Evolutionary conservation across 176 grass and related monocot genomes (phyloP), one percentile per base, ranked within the genome.

Genomic region (Thinopyrum elongatum): DNA sequence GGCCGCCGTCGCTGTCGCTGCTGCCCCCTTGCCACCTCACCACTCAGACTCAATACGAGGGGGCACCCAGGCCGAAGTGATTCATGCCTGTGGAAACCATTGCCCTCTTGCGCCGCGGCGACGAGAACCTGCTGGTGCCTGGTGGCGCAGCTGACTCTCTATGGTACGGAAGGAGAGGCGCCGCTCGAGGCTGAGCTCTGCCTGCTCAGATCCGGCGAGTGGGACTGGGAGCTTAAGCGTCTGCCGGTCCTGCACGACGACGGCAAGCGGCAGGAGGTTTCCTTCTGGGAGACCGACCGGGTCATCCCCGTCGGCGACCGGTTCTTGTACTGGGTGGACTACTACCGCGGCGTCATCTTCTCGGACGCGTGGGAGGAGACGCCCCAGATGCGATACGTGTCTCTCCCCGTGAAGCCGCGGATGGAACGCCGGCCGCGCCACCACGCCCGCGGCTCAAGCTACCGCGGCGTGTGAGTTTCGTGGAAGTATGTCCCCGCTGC

Each of bases 311-410:
- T 68, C 10, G 63, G 63, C 3, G 41, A 68, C 41, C 9, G 78
- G 15, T 80, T 80, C 26, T 9, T 80, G 8, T 80, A 34, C 14
- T 80, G 78, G 78, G n/a, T 66, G 61, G 53, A 55, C 14, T 57
- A 33, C 28, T 6, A 7, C 46, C 1, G 15, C 25, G 28, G 74
- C 26, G 4, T 77, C 28, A 46, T 77, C 74, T 19, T 57, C 4
- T 77, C 16, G 0, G 74, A 77, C 46, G 31, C 29, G 47, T 46
- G 46, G 7, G 74, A 77, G 6, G 25, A 15, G 74, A 22, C 15
- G 8, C 74, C 17, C 17, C 51, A 57, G 51, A 17, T 57, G 17
- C 17, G 51, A 21, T 57, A 57, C 51, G 19, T 57, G 17, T 19
- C 47, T 2, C 47, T 57, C 7, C 74, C 74, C 0, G 27, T 55